Percentiles rank a stretch among this genome's conserved stretches.
Evolutionary conservation across 768 basidiomycete genomes (phyloP).

Genomic region (Suillus weaverae): DNA sequence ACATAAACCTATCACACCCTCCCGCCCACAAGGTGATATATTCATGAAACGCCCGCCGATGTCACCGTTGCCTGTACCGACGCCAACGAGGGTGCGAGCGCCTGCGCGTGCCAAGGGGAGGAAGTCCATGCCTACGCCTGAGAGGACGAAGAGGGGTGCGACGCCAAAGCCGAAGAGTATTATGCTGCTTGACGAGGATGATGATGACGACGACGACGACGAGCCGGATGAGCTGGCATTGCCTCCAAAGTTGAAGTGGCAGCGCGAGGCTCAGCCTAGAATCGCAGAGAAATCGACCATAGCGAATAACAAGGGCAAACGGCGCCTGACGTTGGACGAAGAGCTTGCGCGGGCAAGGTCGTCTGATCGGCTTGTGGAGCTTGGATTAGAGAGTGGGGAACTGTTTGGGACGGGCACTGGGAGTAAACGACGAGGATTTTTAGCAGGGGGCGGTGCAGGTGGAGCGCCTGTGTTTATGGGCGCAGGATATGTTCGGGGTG

Average conservation of each 20-base stretch:
- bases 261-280: not conserved
- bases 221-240: constrained; percentile 35
- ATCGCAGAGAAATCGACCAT: not conserved
- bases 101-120: constrained; percentile 43
- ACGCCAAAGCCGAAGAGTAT: constrained; percentile 29
- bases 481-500: constrained; percentile 64
- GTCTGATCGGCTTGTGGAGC: constrained; percentile 38
- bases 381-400: constrained; percentile 43
- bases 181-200: constrained; percentile 20
- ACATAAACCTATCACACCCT: constrained; percentile 18
- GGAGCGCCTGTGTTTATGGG: constrained; percentile 73
- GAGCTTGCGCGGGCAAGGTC: constrained; percentile 53
- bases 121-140: not conserved
- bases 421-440: constrained; percentile 57
- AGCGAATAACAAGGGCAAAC: constrained; percentile 23
- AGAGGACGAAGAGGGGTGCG: constrained; percentile 29
- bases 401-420: constrained; percentile 52
- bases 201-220: constrained; percentile 33
- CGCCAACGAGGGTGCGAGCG: constrained; percentile 56
- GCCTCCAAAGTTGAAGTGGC: constrained; percentile 21
- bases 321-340: constrained; percentile 64
- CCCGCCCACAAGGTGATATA: constrained; percentile 29
- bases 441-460: constrained; percentile 74
- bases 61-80: constrained; percentile 58
- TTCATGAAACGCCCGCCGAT: constrained; percentile 63